Evolutionary conservation across 805 yeast genomes (phyloP), one percentile per base, ranked within the genome.

Genomic region (Wickerhamiella bombiphila): DNA sequence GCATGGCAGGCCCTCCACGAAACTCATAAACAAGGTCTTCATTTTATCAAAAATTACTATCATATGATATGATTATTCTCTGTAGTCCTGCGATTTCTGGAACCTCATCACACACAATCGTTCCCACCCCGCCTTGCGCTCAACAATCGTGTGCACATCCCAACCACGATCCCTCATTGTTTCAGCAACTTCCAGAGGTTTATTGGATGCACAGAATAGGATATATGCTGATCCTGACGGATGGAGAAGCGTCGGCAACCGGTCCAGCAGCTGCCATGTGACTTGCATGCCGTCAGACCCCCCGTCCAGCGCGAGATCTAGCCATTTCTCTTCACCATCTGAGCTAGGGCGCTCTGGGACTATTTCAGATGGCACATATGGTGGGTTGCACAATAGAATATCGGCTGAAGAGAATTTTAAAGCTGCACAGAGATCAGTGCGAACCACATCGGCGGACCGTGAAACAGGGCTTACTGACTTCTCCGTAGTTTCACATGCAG

Each of bases 41-140:
- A n/a, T n/a, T n/a, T n/a, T n/a, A n/a, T n/a, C 34, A 16, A 16
- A n/a, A n/a, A n/a, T n/a, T n/a, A n/a, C n/a, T n/a, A n/a, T n/a
- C n/a, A n/a, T n/a, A n/a, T n/a, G n/a, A n/a, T n/a, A n/a, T n/a
- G n/a, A n/a, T n/a, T n/a, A n/a, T n/a, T n/a, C n/a, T 16, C 18
- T 8, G 7, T 7, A 14, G 8, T 14, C 8, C 8, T 18, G 22
- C 20, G 8, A 18, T 20, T 16, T 15, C 17, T 22, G n/a, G 31
- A 86, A 81, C 44, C 74, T 66, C 58, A 77, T 73, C 6, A 88
- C 77, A 39, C 81, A 71, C 26, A 91, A 62, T 8, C 79, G 88
- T 57, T 91, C 98, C 95, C 97, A 85, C 0, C 97, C 97, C 1
- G 95, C 94, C 50, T 80, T 81, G 38, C 96, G 65, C 32, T 66